Base-by-base conservation (phyloP, 2,329 filamentous ascomycete genomes). In the Trichocomaceae sp. region DNA sequence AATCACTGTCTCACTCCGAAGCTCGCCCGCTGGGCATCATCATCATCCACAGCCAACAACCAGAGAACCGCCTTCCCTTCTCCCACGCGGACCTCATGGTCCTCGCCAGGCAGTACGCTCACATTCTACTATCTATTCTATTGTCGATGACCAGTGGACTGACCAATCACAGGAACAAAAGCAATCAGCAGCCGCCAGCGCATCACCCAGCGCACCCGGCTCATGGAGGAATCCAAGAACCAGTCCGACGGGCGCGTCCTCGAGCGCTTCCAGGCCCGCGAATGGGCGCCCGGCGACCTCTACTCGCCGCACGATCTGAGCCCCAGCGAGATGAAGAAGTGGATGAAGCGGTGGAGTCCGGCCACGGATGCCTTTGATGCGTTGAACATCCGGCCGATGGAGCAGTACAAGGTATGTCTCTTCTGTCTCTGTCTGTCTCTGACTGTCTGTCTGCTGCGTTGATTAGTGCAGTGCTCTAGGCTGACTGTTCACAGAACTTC, bases 401-500 rank as follows among this genome's bases (percentile, higher is more conserved):
- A 88, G 61, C 83, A 93, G 74, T 99, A 97, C 74, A 90, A 90
- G 80, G 90, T 95, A 71, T 51, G 78, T 7, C 8, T n/a, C 39
- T 26, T 26, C 23, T 26, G 3, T 7, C 23, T 7, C 3, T 26
- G 72, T n/a, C n/a, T n/a, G 10, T 39, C 35, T 17, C 44, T 3
- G 42, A 19, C n/a, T n/a, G n/a, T n/a, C n/a, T n/a, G n/a, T n/a
- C n/a, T n/a, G n/a, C n/a, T n/a, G n/a, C n/a, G n/a, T n/a, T n/a
- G n/a, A n/a, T n/a, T n/a, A n/a, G n/a, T n/a, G n/a, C n/a, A n/a
- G n/a, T n/a, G n/a, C n/a, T n/a, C n/a, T n/a, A n/a, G n/a, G n/a
- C n/a, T n/a, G n/a, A n/a, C n/a, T n/a, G n/a, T n/a, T n/a, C n/a
- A 64, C 15, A 96, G 90, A 99, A 99, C 74, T 95, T 95, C 70